Conservation (phyloP, 2,329 filamentous ascomycete genomes). For the Pseudogymnoascus sp. region DNA sequence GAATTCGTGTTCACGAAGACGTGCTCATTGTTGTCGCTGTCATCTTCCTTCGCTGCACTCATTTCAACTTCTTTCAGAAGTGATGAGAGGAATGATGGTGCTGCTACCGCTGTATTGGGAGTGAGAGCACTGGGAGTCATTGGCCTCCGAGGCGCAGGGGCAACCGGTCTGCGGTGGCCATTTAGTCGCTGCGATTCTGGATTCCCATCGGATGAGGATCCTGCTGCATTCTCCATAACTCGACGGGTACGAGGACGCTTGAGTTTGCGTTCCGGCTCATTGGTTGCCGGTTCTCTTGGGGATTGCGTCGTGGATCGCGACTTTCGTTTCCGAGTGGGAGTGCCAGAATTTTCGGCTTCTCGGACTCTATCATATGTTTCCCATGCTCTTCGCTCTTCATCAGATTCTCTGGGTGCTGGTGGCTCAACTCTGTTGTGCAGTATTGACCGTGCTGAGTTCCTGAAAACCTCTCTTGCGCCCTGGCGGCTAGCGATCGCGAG, state of each 20-base stretch:
- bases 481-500: conserved; percentile 75
- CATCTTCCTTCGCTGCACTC: conserved; percentile 52
- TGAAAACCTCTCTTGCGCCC: conserved; percentile 67
- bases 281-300: conserved; percentile 57
- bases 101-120: conserved; percentile 33
- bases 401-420: conserved; percentile 59
- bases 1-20: conserved; percentile 18
- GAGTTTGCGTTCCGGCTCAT: conserved; percentile 71
- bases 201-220: conserved; percentile 36
- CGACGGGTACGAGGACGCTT: conserved; percentile 81
- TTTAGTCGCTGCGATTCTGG: conserved; percentile 28
- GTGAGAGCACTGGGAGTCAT: conserved; percentile 12
- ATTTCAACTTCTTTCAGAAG: conserved; percentile 82
- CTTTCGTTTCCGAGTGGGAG: conserved; percentile 66
- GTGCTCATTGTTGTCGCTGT: conserved; percentile 29
- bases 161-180: conserved; percentile 15
- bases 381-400: conserved; percentile 81
- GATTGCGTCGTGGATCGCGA: conserved; percentile 63
- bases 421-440: conserved; percentile 43
- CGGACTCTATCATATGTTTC: conserved; percentile 82
- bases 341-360: conserved; percentile 51
- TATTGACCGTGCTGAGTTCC: conserved; percentile 57
- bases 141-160: conserved; percentile 17
- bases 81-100: conserved; percentile 78
- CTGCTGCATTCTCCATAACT: conserved; percentile 45